A percentile compares a stretch with the other conserved stretches of the same genome.
phyloP scores from a whole-genome alignment of 179 eudicot species.

The Spergularia azorica region DNA sequence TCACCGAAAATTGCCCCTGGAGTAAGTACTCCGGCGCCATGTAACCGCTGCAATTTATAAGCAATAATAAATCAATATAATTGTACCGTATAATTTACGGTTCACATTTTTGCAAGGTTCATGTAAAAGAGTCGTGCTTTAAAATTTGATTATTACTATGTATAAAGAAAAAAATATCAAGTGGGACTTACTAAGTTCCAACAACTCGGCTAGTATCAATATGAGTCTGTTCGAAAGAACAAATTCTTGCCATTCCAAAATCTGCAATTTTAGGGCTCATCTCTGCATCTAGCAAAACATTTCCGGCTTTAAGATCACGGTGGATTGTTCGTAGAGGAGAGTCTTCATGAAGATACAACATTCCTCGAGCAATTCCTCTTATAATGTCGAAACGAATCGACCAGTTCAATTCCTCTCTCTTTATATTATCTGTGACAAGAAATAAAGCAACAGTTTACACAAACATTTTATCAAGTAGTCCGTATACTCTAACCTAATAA shows the following conservation, averaged over 20 bases:
- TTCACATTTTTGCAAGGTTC: too few relatives aligned
- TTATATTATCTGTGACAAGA: conserved; percentile 13
- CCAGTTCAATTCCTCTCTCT: conserved; percentile 21
- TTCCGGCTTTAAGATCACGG: conserved; percentile 33
- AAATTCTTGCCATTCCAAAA: conserved; percentile 29
- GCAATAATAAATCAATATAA: too few relatives aligned
- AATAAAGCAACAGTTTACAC: not conserved
- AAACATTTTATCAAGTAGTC: too few relatives aligned
- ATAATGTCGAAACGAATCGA: conserved; percentile 17
- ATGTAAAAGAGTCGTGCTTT: too few relatives aligned
- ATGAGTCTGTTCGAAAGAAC: conserved; percentile 24
- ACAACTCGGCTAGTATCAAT: conserved; percentile 15
- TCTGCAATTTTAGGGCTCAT: conserved; percentile 33
- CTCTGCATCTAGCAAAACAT: conserved; percentile 22
- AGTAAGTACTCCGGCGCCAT: conserved; percentile 30
- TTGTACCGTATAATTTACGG: too few relatives aligned
- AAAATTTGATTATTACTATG: too few relatives aligned
- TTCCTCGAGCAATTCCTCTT: conserved; percentile 28
- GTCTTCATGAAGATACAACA: conserved; percentile 29
- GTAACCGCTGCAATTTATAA: conserved; percentile 21
- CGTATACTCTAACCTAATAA: too few relatives aligned
- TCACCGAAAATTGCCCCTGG: conserved; percentile 25
- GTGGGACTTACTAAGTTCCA: conserved; percentile 18
- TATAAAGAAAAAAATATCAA: too few relatives aligned
- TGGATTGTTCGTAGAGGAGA: conserved; percentile 27